phyloP scores from a whole-genome alignment of 1,284 basidiomycete species.

The Ceratobasidium theobromae region DNA sequence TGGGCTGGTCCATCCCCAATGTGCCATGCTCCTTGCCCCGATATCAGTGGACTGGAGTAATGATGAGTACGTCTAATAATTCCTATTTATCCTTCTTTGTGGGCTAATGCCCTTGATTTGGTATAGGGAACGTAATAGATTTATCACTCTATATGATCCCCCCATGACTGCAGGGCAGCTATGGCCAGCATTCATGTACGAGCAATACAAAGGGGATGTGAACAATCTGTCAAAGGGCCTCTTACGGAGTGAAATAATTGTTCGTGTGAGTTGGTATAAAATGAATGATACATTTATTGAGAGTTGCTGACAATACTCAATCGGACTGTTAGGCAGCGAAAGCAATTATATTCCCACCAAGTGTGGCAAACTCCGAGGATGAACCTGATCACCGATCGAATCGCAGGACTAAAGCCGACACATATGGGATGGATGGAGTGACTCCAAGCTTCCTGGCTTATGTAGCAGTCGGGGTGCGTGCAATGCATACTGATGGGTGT shows the following conservation, averaged over 20 bases:
- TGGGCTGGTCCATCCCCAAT: not conserved
- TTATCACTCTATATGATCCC: not conserved
- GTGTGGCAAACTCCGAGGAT: not conserved
- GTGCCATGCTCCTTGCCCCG: not conserved
- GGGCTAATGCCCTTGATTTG: not conserved
- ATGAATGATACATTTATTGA: not conserved
- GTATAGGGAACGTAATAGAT: not conserved
- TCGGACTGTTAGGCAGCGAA: not conserved
- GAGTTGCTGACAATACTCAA: not conserved
- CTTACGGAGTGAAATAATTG: not conserved
- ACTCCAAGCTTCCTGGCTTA: slow-evolving; percentile 1
- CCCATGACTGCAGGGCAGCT: not conserved
- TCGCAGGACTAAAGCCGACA: not conserved
- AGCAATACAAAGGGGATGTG: not conserved
- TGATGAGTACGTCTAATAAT: not conserved
- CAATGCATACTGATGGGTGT: not conserved
- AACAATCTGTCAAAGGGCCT: not conserved
- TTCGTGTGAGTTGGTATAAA: slow-evolving; percentile 2
- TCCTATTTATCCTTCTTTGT: not conserved
- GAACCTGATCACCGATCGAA: not conserved
- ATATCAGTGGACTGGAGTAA: not conserved
- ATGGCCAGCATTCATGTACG: slow-evolving; percentile 7
- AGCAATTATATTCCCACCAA: not conserved
- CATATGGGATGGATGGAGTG: not conserved
- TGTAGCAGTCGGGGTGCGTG: slow-evolving; percentile 6